Evolutionary conservation across 345 rosid species (phyloP), one percentile per base, ranked within the genome.

Genomic region (Streptanthus diversifolius): DNA sequence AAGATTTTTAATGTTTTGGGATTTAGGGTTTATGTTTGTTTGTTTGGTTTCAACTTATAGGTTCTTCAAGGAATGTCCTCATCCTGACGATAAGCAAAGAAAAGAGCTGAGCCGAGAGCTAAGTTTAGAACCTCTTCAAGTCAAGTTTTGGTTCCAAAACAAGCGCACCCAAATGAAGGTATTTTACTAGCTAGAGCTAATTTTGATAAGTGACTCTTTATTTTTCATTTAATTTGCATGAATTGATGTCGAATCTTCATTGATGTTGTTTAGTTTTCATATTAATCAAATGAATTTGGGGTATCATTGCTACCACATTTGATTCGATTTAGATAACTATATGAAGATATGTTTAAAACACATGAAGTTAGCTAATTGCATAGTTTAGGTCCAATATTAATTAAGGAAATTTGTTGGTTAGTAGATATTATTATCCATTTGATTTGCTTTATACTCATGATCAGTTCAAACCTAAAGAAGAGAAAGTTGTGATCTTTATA

Each of bases 141-240:
- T 93, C 68, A 93, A 93, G 67, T 93, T 93, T 77, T 93, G 98
- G 98, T 93, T 93, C 80, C 98, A 93, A 83, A 93, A 91, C 83
- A 91, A 91, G 79, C 98, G 97, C 17, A 93, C 98, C 18, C 98
- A 91, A 79, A 86, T 89, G 91, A 93, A 93, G 98, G 98, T 91
- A 56, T 24, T 39, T 52, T 56, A n/a, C n/a, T n/a, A n/a, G 32
- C 49, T 41, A 36, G 12, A 9, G n/a, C 68, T 39, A 39, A 15
- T 37, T 33, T 47, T 8, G 7, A 47, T 58, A 25, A 66, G 25
- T 65, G 2, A 22, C 39, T 63, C 70, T 5, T 73, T 56, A 9
- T 45, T 8, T 8, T 57, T 73, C 41, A 35, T 11, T 64, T 30
- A 2, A 63, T 63, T 11, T 55, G 6, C 29, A 45, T 35, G 9